Conservation (phyloP, 306 rosid genomes). For the Prunus mume region DNA sequence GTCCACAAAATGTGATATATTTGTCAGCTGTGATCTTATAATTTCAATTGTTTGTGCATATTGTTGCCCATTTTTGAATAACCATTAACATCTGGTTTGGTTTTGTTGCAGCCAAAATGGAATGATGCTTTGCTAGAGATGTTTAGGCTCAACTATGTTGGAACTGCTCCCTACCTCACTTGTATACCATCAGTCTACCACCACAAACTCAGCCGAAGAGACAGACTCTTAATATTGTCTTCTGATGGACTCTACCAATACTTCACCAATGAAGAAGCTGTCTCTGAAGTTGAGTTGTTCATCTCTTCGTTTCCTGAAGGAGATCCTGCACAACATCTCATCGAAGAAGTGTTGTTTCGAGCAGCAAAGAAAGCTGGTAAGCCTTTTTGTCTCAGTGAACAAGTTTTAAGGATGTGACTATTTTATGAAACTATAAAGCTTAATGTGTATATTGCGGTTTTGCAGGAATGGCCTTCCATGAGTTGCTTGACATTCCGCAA, state of each 20-base stretch:
- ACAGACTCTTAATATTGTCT: constrained; percentile 68
- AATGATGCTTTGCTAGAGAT: constrained; percentile 70
- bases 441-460: constrained; percentile 23
- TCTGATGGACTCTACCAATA: constrained; percentile 92
- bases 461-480: constrained; percentile 71
- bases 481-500: constrained; percentile 76
- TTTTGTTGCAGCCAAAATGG: constrained; percentile 67
- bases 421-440: neutral
- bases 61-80: too few relatives aligned
- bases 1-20: neutral
- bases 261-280: constrained; percentile 78
- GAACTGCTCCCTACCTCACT: constrained; percentile 63
- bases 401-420: neutral
- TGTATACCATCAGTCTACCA: constrained; percentile 67
- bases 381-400: neutral
- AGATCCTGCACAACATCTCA: constrained; percentile 85
- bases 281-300: constrained; percentile 62
- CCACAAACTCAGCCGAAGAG: constrained; percentile 52
- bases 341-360: constrained; percentile 56
- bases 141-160: constrained; percentile 70
- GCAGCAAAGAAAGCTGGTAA: constrained; percentile 80
- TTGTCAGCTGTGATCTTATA: neutral
- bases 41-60: neutral
- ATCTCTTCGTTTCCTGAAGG: constrained; percentile 64
- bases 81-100: neutral